A percentile compares a stretch with the other conserved stretches of the same genome.
Conservation (phyloP, 1,139 yeast species). For the Waltiozyma sp. region DNA sequence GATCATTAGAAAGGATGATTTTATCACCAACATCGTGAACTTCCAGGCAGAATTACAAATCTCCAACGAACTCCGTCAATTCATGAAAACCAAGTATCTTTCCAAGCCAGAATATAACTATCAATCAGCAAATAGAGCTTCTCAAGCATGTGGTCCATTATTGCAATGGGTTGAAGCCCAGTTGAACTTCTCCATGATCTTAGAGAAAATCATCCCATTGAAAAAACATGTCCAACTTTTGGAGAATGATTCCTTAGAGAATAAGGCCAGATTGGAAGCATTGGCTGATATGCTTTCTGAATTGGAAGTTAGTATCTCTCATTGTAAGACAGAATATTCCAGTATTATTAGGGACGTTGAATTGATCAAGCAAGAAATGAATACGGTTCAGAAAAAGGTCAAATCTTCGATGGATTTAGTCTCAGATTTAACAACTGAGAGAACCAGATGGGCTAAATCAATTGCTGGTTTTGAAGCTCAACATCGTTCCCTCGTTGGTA, state of each 20-base stretch:
- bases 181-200: slow-evolving; percentile 53
- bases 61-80: slow-evolving; percentile 37
- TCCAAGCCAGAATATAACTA: slow-evolving; percentile 54
- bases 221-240: slow-evolving; percentile 50
- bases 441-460: slow-evolving; percentile 63
- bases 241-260: slow-evolving; percentile 50
- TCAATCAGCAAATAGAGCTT: slow-evolving; percentile 76
- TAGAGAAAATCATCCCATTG: slow-evolving; percentile 68
- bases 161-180: slow-evolving; percentile 89
- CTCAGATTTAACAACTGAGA: slow-evolving; percentile 55
- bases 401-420: slow-evolving; percentile 52
- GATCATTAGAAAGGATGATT: slow-evolving; percentile 77
- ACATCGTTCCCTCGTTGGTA: slow-evolving; percentile 47
- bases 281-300: slow-evolving; percentile 76
- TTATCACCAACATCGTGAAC: slow-evolving; percentile 70
- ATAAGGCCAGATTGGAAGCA: slow-evolving; percentile 60
- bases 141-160: slow-evolving; percentile 93
- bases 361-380: slow-evolving; percentile 61
- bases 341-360: slow-evolving; percentile 70
- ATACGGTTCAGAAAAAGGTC: slow-evolving; percentile 48
- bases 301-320: slow-evolving; percentile 56
- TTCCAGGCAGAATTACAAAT: slow-evolving; percentile 58
- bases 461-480: slow-evolving; percentile 38
- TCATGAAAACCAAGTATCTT: slow-evolving; percentile 52
- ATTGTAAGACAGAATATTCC: slow-evolving; percentile 61